Base-by-base conservation (phyloP, 148 eudicot genomes). In the Heliamphora exappendiculata region DNA sequence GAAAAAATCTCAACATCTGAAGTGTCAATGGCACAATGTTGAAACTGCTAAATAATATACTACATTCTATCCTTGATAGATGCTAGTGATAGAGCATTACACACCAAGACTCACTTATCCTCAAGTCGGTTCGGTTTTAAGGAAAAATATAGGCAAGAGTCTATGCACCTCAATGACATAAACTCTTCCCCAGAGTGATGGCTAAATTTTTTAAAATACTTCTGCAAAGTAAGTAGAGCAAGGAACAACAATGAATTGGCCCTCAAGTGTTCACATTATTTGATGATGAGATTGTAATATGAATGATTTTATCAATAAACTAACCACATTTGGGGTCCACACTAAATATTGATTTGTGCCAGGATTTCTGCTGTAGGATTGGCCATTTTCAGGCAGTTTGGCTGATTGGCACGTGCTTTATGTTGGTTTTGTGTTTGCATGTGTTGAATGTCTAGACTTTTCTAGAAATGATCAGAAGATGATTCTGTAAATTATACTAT, bases 351-450 rank as follows among this genome's bases (percentile, higher is more conserved):
- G 42, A 39, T 39, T 3, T 47, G 50, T 47, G 50, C 50, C 50
- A 5, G 50, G 11, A 6, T 47, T 7, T 47, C 50, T 47, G 9
- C 50, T 6, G 50, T 47, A 53, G 58, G 20, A 17, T 53, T 53
- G 58, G 72, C 53, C 47, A 45, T 14, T 70, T 68, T 70, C 36
- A 28, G 36, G 57, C 55, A 26, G 54, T 47, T 69, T 47, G 57
- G 57, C 39, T 45, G 53, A 34, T 47, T 47, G 9, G 55, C 73
- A 29, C 6, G 54, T 17, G 16, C 57, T 70, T 69, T 17, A 36
- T 31, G 31, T 70, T 28, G 28, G 2, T 47, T 68, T 13, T 68
- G 58, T 22, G 37, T 47, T 9, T 3, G 26, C n/a, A 8, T 44
- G 57, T 28, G 22, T 16, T 7, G 5, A 7, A 5, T 57, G 2